Percentiles rank a stretch among this genome's conserved stretches.
Evolutionary conservation across 441 rosid genomes (phyloP).

Genomic region (Brassica hybrid): DNA sequence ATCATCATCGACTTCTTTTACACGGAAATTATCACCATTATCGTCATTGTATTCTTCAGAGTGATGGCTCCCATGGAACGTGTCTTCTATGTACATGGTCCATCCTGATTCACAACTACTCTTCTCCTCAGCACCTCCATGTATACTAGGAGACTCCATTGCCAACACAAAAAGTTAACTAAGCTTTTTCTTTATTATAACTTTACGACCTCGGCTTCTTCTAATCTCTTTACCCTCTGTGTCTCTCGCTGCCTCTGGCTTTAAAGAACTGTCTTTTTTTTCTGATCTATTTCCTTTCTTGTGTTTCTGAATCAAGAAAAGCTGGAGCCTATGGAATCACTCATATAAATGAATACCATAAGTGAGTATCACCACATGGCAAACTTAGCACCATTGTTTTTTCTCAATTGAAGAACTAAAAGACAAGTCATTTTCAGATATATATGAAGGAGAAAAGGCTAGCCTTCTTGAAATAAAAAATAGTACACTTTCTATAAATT

Average conservation of each 20-base stretch:
- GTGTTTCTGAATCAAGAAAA: conserved; percentile 33
- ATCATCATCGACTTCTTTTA: background rate
- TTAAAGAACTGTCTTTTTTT: background rate
- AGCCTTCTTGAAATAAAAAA: conserved; percentile 11
- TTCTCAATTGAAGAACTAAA: conserved; percentile 47
- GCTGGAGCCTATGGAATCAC: conserved; percentile 28
- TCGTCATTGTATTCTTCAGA: too few relatives aligned
- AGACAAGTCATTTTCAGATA: conserved; percentile 54
- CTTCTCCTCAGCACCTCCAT: conserved; percentile 49
- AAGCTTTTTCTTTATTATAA: background rate
- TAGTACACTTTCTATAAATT: conserved; percentile 13
- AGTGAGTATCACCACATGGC: conserved; percentile 52
- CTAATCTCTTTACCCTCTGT: conserved; percentile 11
- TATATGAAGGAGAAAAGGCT: conserved; percentile 34
- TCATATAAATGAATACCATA: conserved; percentile 42
- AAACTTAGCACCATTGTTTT: conserved; percentile 44
- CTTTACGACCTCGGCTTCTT: conserved; percentile 14
- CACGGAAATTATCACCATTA: too few relatives aligned
- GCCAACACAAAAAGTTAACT: conserved; percentile 26
- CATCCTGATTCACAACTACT: conserved; percentile 73
- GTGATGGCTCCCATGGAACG: too few relatives aligned
- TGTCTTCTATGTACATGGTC: too few relatives aligned
- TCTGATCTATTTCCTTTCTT: conserved; percentile 23
- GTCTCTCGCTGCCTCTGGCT: too few relatives aligned
- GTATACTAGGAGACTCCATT: conserved; percentile 59